Evolutionary conservation across 208 protist species (phyloP).

Genomic region (Naegleria gruberi): DNA sequence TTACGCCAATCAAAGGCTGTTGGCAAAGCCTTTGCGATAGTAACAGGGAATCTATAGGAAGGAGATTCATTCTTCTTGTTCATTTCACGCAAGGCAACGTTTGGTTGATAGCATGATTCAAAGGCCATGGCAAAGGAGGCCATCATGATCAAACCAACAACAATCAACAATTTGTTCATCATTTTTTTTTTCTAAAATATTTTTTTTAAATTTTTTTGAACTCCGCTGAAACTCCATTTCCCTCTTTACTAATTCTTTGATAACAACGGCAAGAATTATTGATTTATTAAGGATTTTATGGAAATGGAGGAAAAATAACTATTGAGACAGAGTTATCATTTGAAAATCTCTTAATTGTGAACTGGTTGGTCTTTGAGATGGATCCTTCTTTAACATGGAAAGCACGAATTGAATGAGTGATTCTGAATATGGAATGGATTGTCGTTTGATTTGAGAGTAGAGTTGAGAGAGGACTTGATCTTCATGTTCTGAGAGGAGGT

Average conservation of each 20-base stretch:
- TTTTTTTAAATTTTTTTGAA: no score
- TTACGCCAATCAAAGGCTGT: neutral
- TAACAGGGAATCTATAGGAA: neutral
- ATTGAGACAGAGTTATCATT: no score
- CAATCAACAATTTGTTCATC: neutral
- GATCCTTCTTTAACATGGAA: neutral
- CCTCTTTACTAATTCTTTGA: no score
- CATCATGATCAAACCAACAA: neutral
- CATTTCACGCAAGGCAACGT: neutral
- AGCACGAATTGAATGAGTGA: neutral
- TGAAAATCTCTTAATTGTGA: no score
- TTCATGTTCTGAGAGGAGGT: neutral
- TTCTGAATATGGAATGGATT: neutral
- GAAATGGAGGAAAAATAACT: no score
- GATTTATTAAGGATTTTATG: no score
- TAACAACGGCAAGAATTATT: no score
- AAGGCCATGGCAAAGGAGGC: neutral
- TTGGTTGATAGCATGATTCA: neutral
- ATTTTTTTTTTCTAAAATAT: neutral
- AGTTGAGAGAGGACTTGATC: neutral
- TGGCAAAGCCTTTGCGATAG: neutral
- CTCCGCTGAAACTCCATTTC: no score
- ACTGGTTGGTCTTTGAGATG: neutral
- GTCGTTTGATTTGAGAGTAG: neutral
- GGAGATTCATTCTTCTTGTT: neutral